These are phyloP conservation scores for Penicillium psychrosexuale DNA, from an alignment of 2,329 filamentous ascomycete genomes.

Conservation along the genomic window DNA sequence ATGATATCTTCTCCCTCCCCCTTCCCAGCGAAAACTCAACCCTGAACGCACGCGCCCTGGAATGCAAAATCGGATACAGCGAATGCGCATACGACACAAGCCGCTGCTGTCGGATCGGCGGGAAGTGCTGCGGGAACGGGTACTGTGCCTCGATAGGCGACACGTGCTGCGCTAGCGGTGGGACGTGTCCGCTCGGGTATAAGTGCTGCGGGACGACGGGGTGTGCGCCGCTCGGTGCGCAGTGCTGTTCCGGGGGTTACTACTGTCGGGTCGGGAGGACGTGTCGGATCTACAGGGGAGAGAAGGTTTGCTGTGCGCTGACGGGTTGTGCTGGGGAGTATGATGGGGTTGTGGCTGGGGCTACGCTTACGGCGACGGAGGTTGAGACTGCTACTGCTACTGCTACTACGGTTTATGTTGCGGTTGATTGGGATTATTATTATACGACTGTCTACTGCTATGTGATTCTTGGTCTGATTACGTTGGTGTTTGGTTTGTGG, in stretches of 20 bases:
- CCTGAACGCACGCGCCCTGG: constrained; percentile 8
- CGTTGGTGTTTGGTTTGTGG: too few species aligned
- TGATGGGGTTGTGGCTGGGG: constrained; percentile 6
- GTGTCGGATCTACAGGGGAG: constrained; percentile 12
- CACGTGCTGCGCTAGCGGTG: constrained; percentile 10
- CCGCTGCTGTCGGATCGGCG: constrained; percentile 11
- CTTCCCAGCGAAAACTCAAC: constrained; percentile 9
- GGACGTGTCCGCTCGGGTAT: constrained; percentile 17
- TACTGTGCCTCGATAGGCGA: constrained; percentile 16
- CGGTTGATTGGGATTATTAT: constrained; percentile 12
- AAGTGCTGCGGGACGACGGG: constrained; percentile 15
- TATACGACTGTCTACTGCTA: constrained; percentile 22
- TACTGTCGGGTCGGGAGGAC: constrained; percentile 17
- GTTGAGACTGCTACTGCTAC: not conserved
- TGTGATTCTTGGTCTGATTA: not conserved
- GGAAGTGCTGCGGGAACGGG: constrained; percentile 14
- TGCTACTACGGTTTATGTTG: not conserved
- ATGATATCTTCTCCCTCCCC: not conserved
- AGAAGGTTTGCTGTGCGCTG: constrained; percentile 13
- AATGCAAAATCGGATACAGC: constrained; percentile 12
- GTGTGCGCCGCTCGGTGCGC: constrained; percentile 15
- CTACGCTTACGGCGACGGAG: not conserved
- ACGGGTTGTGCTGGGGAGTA: constrained; percentile 14
- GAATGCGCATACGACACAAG: constrained; percentile 12
- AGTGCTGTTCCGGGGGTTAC: constrained; percentile 17